Evolutionary conservation across 2,329 filamentous ascomycete genomes (phyloP), one percentile per base, ranked within the genome.

Genomic region (Daldinia sp.): DNA sequence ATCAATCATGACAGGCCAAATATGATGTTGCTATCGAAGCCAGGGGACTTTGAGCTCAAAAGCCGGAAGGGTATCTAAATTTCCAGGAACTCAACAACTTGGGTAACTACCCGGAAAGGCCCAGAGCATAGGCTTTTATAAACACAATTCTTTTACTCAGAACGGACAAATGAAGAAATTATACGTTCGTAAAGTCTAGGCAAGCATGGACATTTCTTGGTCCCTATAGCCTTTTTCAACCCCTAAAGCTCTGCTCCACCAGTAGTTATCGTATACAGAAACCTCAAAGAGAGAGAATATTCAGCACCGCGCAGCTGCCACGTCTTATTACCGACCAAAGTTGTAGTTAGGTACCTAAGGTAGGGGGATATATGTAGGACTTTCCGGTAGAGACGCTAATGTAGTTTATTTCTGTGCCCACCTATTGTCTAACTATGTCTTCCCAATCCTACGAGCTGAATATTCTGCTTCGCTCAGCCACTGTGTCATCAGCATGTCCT

Each of bases 371-470:
- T 35, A 35, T 35, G 33, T 35, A 6, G 6, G 33, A 35, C 33
- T 23, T n/a, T 44, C 41, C 12, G 20, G n/a, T 13, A 44, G 18
- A 23, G 4, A 13, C 23, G 10, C 12, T 18, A 7, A 18, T 12
- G 6, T 41, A 18, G 39, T 46, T 46, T 26, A 23, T 46, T 46
- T 30, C 26, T 10, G 44, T 13, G 23, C 13, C 5, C 5, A 30
- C 44, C 41, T 44, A 44, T 44, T 46, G 18, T n/a, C 20, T 46
- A 46, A 23, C 20, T 23, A 23, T 28, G 23, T 58, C 60, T 59
- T 58, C 58, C 63, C n/a, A 63, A 62, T 60, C 60, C 55, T 64
- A 55, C 59, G 61, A 46, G 56, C 53, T 33, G 20, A 55, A 44
- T 28, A 53, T 53, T 35, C 39, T 54, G 55, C 18, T 42, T 46